A percentile compares a stretch with the other conserved stretches of the same genome.
phyloP scores from a whole-genome alignment of 2,329 filamentous ascomycete species.

The Zymoseptoria passerinii region DNA sequence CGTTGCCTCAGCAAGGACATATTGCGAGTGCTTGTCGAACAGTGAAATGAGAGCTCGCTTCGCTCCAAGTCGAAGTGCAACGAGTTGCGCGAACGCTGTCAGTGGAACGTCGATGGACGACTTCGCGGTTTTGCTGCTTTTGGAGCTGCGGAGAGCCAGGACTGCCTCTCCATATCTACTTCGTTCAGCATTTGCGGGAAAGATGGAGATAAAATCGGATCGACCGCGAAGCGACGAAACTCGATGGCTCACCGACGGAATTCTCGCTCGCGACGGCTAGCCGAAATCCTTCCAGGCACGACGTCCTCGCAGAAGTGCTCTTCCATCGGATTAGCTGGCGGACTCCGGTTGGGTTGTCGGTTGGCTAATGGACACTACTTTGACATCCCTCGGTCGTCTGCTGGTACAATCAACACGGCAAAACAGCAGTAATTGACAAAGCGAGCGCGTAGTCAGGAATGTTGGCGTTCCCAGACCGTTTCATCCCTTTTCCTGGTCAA shows the following conservation, averaged over 20 bases:
- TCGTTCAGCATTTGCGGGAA: background rate
- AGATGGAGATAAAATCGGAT: background rate
- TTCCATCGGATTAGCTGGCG: background rate
- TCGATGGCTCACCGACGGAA: background rate
- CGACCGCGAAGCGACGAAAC: background rate
- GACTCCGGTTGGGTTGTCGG: background rate
- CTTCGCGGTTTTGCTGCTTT: background rate
- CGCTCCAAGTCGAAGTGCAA: slow-evolving; percentile 30
- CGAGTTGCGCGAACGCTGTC: slow-evolving; percentile 39
- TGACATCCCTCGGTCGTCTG: no score
- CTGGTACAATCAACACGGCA: background rate
- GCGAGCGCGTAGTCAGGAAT: no score
- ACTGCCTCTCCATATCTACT: slow-evolving; percentile 9
- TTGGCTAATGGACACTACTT: no score
- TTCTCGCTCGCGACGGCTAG: background rate
- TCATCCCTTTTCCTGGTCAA: no score
- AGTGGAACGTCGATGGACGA: slow-evolving; percentile 20
- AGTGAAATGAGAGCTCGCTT: slow-evolving; percentile 35
- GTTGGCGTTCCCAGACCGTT: no score
- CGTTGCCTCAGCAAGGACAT: slow-evolving; percentile 44
- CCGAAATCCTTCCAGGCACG: background rate
- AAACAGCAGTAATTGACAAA: background rate
- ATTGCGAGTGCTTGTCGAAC: slow-evolving; percentile 42
- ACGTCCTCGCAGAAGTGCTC: background rate
- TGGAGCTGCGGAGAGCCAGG: background rate